Conservation (phyloP, 169 alveolate species). For the Cyclospora cayetanensis region DNA sequence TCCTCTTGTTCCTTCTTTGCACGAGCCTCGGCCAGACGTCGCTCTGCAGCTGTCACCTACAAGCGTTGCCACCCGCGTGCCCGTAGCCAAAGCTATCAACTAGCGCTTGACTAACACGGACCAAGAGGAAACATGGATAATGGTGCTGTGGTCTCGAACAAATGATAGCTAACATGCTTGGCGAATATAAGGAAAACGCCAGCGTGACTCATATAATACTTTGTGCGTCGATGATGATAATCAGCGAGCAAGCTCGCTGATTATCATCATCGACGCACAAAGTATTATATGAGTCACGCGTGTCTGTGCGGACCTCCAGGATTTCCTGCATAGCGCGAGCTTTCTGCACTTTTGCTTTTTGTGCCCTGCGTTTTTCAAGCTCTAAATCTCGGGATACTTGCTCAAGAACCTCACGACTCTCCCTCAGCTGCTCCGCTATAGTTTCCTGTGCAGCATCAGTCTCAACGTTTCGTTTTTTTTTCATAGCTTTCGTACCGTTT, state of each 20-base stretch:
- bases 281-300: no score
- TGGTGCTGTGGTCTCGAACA: no score
- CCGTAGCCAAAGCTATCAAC: neutral
- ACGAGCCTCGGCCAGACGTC: slow-evolving; percentile 55
- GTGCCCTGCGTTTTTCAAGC: slow-evolving; percentile 29
- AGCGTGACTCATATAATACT: neutral
- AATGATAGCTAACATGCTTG: no score
- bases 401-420: slow-evolving; percentile 52
- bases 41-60: slow-evolving; percentile 64
- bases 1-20: slow-evolving; percentile 63
- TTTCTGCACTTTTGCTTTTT: slow-evolving; percentile 49
- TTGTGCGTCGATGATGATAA: neutral
- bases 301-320: no score
- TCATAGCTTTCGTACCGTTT: no score
- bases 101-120: neutral
- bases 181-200: no score
- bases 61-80: neutral
- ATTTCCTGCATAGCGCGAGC: slow-evolving; percentile 66
- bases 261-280: neutral
- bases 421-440: slow-evolving; percentile 54
- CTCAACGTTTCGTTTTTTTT: no score
- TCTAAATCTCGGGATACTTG: slow-evolving; percentile 49
- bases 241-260: neutral
- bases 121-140: neutral
- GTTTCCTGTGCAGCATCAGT: slow-evolving; percentile 14